Evolutionary conservation across 441 rosid species (phyloP), one percentile per base, ranked within the genome.

Genomic region (Metrosideros polymorpha): DNA sequence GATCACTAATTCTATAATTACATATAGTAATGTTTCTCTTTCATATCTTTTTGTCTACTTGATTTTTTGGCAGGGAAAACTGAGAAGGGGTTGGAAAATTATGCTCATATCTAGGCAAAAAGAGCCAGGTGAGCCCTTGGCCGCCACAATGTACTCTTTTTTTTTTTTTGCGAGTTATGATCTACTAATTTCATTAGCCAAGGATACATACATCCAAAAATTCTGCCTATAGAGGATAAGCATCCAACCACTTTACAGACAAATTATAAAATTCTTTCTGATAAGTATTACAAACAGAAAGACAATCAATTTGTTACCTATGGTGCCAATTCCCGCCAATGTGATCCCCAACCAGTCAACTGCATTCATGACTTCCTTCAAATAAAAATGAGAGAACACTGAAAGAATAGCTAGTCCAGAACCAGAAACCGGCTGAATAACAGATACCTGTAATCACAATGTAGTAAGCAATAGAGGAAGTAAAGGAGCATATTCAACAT

Each of bases 311-410:
- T 90, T 90, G 82, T 92, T 92, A 98, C 99, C 99, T 91, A 98
- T 94, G 89, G 99, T 94, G 87, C 99, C 99, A 89, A 98, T 94
- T 86, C 96, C 99, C 0, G 99, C 99, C 50, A 98, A 85, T 8
- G 98, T 94, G 84, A 98, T 95, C 87, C 98, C 99, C 90, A 95
- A 90, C 99, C 99, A 98, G 91, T 98, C 99, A 89, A 98, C 89
- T 54, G 90, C 92, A 91, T 95, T 98, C 98, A 98, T 95, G 75
- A 95, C 93, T 90, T 98, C 99, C 93, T 98, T 93, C 51, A 98
- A 88, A 90, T 98, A 98, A 91, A 98, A 98, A 91, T 96, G 99
- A 18, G 99, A 96, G 89, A 98, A 96, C 85, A 98, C 89, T 1
- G 95, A 98, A 89, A 98, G 99, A 85, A 98, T 91, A 47, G 98